Conservation (phyloP, 495 filamentous ascomycete species). For the Aspergillus sclerotiicarbonarius region DNA sequence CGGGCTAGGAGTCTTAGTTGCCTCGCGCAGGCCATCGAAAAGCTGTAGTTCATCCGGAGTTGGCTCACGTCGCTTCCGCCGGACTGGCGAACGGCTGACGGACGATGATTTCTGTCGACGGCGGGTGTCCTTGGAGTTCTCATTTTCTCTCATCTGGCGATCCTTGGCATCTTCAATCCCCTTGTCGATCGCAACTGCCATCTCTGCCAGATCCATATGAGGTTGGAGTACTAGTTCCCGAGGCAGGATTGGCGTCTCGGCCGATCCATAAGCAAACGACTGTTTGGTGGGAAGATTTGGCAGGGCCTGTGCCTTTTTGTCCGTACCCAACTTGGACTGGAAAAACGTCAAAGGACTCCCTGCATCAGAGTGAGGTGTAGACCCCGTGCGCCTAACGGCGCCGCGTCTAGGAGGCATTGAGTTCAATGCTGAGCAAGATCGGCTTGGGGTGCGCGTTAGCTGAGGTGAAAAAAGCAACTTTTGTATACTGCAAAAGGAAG, state of each 20-base stretch:
- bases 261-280: conserved; percentile 37
- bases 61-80: conserved; percentile 31
- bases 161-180: conserved; percentile 25
- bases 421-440: background rate
- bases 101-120: conserved; percentile 14
- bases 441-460: background rate
- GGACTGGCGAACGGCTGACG: conserved; percentile 17
- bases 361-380: conserved; percentile 12
- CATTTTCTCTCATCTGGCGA: conserved; percentile 17
- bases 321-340: conserved; percentile 11
- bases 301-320: conserved; percentile 16
- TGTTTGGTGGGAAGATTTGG: conserved; percentile 30
- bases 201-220: conserved; percentile 20
- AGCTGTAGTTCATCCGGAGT: conserved; percentile 45
- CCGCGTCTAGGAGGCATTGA: conserved; percentile 31
- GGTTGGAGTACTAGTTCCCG: conserved; percentile 20
- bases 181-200: conserved; percentile 28
- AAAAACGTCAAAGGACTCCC: conserved; percentile 14
- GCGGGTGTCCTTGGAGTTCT: conserved; percentile 8
- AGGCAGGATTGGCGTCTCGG: conserved; percentile 27
- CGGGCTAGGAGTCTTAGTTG: conserved; percentile 21
- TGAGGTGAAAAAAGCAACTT: background rate
- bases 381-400: conserved; percentile 11
- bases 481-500: background rate
- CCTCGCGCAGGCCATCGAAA: conserved; percentile 30